Evolutionary conservation across 495 filamentous ascomycete species (phyloP), one percentile per base, ranked within the genome.

Genomic region (Aspergillus bridgeri): DNA sequence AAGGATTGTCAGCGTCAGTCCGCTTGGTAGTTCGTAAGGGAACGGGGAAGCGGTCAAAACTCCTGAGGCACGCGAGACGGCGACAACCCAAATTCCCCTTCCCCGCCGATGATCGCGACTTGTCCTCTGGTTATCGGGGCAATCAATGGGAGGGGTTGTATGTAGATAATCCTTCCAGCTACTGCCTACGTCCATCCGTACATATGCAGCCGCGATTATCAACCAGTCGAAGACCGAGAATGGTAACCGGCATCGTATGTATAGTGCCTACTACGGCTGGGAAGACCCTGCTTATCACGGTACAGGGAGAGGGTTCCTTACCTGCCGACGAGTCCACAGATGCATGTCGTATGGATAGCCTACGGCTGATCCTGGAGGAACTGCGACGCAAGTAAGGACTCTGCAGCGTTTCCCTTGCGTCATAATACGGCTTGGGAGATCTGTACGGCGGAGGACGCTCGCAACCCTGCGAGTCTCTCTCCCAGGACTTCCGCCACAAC

Each of bases 401-500:
- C 27, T 45, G 42, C 42, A 29, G 21, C 22, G 13, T 20, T 24
- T 27, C 38, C 53, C 53, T 56, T 56, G 53, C 53, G 44, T 56
- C 53, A 56, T 56, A 23, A 33, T 17, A 17, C 42, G 38, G 25
- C 23, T 29, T 23, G 21, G 18, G 48, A 47, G 5, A 18, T 24
- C 22, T 27, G 6, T 25, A 50, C 21, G 48, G 22, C 27, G 19
- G 1, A 42, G 19, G 33, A 38, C 17, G 33, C 25, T 24, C 48
- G 15, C 48, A 47, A 50, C n/a, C 15, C 0, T 29, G 21, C 11
- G 20, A 15, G 5, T 42, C 42, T 44, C 42, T 44, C 23, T 47
- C 50, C 25, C 52, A 46, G 53, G 27, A 60, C 42, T 63, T 53
- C 67, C 63, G 65, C 68, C 62, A 66, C 58, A 70, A 52, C 68